Conservation (phyloP, 1,284 basidiomycete species). For the Pseudozyma pruni region DNA sequence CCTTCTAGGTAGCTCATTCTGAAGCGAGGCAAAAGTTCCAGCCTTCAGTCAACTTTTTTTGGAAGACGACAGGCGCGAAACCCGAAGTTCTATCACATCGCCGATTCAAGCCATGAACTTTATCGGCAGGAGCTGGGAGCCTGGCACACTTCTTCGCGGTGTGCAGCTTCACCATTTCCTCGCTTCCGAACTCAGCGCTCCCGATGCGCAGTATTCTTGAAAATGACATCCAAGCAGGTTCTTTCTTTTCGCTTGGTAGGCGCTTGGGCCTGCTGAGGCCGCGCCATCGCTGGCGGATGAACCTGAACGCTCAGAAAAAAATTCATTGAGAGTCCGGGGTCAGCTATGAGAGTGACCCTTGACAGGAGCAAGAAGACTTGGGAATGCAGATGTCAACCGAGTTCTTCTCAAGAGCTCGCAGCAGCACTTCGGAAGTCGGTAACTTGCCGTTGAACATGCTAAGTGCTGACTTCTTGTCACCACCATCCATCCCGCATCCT, state of each 20-base stretch:
- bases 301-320: slow-evolving; percentile 6
- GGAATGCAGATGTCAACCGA: slow-evolving; percentile 7
- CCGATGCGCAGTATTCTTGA: not conserved
- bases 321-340: slow-evolving; percentile 35
- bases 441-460: no score
- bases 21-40: slow-evolving; percentile 12
- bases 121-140: not conserved
- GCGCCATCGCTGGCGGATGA: slow-evolving; percentile 16
- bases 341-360: slow-evolving; percentile 2
- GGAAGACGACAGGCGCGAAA: not conserved
- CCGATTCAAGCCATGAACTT: slow-evolving; percentile 3
- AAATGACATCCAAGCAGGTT: not conserved
- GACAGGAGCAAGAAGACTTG: not conserved
- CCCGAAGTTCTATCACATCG: slow-evolving; percentile 15
- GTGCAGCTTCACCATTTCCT: not conserved
- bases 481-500: no score
- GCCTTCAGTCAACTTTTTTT: slow-evolving; percentile 6
- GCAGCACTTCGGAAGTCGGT: no score
- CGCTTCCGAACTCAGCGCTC: not conserved
- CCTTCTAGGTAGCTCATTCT: not conserved
- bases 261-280: slow-evolving; percentile 3
- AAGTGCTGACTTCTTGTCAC: no score
- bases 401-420: no score
- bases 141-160: not conserved
- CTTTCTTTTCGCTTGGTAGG: slow-evolving; percentile 20